Evolutionary conservation across 2,329 filamentous ascomycete genomes (phyloP), one percentile per base, ranked within the genome.

Genomic region (Malbranchea cinnamomea): DNA sequence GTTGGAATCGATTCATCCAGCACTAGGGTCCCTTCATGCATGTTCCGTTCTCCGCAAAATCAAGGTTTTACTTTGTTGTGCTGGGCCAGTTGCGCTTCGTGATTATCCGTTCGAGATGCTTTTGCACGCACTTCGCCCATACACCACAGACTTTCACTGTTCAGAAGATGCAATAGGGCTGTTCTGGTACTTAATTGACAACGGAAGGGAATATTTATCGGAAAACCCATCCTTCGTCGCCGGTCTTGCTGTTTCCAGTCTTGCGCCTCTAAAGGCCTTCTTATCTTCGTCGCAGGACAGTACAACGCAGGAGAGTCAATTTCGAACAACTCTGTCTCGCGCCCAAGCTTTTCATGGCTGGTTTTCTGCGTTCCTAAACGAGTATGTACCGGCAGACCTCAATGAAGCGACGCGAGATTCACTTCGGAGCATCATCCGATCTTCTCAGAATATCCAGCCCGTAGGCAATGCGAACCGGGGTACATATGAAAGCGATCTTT

Each of bases 41-140:
- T 89, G 83, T 48, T 78, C 83, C 2, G 74, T 93, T 3, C 67
- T 98, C 30, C 75, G 85, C 22, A 93, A 91, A 48, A 67, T 95
- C 26, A 70, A 84, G 19, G 69, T 94, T 6, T 57, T 95, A 10
- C 67, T 95, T 15, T 78, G 74, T 35, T 59, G 95, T 26, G 78
- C 83, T 15, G 84, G 83, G 0, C 51, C 70, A 1, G 65, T 74
- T 29, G 80, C 79, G n/a, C 62, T 78, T 14, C 60, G 71, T 23
- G 79, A 78, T 0, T 95, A 95, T 47, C 80, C 83, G 7, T 53
- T 94, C 9, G 82, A 98, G 51, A 89, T 94, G 80, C 64, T 92
- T 0, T 63, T 98, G 2, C 80, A 84, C 44, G 77, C 79, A 2
- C 63, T 93, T 12, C 68, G 78, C 6, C 73, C 74, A 0, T 91